These are phyloP conservation scores for Sporothrix inflata DNA, from an alignment of 2,329 filamentous ascomycete species.

Conservation along the genomic window DNA sequence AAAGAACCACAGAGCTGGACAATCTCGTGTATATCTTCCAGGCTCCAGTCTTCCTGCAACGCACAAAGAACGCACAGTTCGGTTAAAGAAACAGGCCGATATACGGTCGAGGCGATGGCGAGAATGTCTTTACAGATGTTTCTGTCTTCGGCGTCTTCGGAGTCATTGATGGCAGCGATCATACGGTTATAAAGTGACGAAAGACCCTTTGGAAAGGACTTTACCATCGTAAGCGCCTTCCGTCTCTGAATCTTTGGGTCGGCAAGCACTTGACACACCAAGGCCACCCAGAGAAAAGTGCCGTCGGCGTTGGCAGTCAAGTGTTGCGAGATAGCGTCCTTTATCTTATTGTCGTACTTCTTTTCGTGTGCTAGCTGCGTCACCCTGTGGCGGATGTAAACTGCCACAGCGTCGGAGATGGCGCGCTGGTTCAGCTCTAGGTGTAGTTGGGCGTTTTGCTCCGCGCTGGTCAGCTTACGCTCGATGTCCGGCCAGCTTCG, in stretches of 20 bases:
- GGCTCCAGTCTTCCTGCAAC: slow-evolving; percentile 15
- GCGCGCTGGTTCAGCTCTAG: slow-evolving; percentile 45
- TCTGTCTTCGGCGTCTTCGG: slow-evolving; percentile 34
- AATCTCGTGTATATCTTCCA: neutral
- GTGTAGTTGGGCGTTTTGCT: slow-evolving; percentile 38
- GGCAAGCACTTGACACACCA: slow-evolving; percentile 42
- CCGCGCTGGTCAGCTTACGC: slow-evolving; percentile 34
- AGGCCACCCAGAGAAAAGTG: too few relatives aligned
- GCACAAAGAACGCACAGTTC: slow-evolving; percentile 41
- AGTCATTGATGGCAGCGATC: slow-evolving; percentile 41
- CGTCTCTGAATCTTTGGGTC: slow-evolving; percentile 32
- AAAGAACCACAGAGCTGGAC: slow-evolving; percentile 40
- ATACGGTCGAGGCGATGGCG: slow-evolving; percentile 37
- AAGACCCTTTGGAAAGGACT: slow-evolving; percentile 42
- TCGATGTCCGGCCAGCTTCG: slow-evolving; percentile 47
- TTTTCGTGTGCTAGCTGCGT: slow-evolving; percentile 38
- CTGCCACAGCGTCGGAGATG: slow-evolving; percentile 39
- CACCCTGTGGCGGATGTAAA: slow-evolving; percentile 46
- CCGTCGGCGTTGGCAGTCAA: slow-evolving; percentile 41
- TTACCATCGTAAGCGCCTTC: slow-evolving; percentile 31
- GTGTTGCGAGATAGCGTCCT: slow-evolving; percentile 34
- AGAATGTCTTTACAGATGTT: slow-evolving; percentile 44
- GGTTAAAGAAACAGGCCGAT: slow-evolving; percentile 43
- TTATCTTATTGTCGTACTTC: slow-evolving; percentile 35
- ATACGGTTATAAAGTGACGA: slow-evolving; percentile 46